Conservation (phyloP, 2,329 filamentous ascomycete species). For the Aspergillus proliferans region DNA sequence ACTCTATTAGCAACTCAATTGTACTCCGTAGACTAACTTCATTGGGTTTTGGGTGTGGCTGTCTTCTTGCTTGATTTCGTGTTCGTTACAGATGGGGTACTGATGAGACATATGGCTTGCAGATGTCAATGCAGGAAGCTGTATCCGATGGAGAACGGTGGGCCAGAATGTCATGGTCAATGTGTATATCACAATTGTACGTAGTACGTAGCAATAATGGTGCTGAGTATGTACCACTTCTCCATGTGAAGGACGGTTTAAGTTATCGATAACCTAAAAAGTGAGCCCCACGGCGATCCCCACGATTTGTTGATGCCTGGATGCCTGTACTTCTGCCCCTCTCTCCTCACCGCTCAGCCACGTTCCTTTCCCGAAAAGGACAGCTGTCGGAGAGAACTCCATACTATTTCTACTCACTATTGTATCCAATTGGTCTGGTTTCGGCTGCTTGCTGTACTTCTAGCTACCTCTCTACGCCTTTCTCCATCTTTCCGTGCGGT, state of each 20-base stretch:
- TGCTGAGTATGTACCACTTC: too few relatives aligned
- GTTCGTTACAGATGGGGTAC: too few relatives aligned
- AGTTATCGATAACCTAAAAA: conserved; percentile 1
- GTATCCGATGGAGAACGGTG: too few relatives aligned
- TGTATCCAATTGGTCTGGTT: neutral
- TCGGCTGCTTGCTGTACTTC: neutral
- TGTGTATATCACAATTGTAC: too few relatives aligned
- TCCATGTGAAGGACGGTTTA: neutral
- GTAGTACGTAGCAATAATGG: too few relatives aligned
- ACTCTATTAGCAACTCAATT: too few relatives aligned
- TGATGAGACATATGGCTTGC: too few relatives aligned
- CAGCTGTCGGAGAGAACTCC: neutral
- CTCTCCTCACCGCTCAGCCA: neutral
- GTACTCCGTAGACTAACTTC: too few relatives aligned
- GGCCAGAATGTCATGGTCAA: too few relatives aligned
- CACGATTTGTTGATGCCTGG: neutral
- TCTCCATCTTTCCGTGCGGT: conserved; percentile 2
- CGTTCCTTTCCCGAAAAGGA: neutral
- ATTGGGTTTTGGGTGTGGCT: too few relatives aligned
- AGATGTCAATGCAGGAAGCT: too few relatives aligned
- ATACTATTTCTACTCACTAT: neutral
- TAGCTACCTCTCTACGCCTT: conserved; percentile 3
- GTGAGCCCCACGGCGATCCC: neutral
- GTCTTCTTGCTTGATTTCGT: too few relatives aligned
- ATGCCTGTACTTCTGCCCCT: neutral